phyloP scores from a whole-genome alignment of 2,329 filamentous ascomycete genomes.

The Fusarium sp. region DNA sequence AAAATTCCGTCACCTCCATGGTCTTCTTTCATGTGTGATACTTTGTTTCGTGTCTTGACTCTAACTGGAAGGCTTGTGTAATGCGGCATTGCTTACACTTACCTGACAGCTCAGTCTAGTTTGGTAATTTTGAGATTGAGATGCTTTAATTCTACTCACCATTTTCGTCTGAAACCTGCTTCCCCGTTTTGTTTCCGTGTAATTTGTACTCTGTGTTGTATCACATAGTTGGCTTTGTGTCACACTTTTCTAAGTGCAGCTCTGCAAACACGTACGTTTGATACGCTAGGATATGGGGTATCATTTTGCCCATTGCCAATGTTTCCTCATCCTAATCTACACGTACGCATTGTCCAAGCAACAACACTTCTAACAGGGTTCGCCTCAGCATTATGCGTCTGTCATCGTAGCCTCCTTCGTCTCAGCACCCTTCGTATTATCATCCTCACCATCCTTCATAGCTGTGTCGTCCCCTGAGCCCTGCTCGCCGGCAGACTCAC shows the following conservation, averaged over 20 bases:
- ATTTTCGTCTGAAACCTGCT: not conserved
- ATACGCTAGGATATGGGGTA: constrained; percentile 27
- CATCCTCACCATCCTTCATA: constrained; percentile 41
- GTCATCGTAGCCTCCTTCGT: constrained; percentile 41
- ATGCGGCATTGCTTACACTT: constrained; percentile 15
- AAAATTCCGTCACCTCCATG: constrained; percentile 32
- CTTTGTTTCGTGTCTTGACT: constrained; percentile 7
- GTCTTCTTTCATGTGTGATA: constrained; percentile 6
- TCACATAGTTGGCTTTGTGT: not conserved
- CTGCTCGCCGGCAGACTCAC: constrained; percentile 19
- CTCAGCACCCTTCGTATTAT: constrained; percentile 9
- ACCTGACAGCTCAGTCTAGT: constrained; percentile 19
- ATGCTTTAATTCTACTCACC: constrained; percentile 41
- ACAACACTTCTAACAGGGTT: not conserved
- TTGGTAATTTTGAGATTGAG: constrained; percentile 40
- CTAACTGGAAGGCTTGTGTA: constrained; percentile 11
- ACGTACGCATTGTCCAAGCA: constrained; percentile 7
- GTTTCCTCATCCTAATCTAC: constrained; percentile 20
- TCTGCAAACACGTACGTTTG: not conserved
- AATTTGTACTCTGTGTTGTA: not conserved
- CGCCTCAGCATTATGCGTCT: constrained; percentile 23
- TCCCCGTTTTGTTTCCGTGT: not conserved
- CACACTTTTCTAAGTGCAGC: not conserved
- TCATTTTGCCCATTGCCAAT: constrained; percentile 32
- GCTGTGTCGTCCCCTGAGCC: constrained; percentile 35